These are phyloP conservation scores for Amanita thiersii DNA, from an alignment of 768 basidiomycete species.

Conservation along the genomic window DNA sequence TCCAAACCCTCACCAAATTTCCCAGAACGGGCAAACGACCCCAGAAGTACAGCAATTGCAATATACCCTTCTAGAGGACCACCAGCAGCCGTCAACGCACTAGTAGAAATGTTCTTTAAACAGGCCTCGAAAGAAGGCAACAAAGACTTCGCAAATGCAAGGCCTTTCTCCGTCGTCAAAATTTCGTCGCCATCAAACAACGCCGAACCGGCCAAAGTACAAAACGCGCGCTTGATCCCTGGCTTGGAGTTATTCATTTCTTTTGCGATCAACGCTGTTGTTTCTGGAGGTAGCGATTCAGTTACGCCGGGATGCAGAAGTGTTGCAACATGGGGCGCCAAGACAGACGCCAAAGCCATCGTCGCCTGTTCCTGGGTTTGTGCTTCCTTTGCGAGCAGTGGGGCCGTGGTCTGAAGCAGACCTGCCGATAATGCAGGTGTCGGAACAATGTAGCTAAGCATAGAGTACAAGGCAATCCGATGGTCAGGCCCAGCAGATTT, in stretches of 20 bases:
- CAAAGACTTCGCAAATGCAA: constrained; percentile 45
- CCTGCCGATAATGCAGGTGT: constrained; percentile 29
- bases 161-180: constrained; percentile 32
- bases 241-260: constrained; percentile 70
- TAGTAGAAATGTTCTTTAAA: constrained; percentile 56
- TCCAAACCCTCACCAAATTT: constrained; percentile 55
- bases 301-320: constrained; percentile 30
- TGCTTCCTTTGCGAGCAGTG: constrained; percentile 56
- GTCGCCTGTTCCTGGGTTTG: constrained; percentile 57
- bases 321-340: constrained; percentile 52
- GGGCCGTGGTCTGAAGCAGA: constrained; percentile 36
- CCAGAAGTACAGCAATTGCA: constrained; percentile 58
- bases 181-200: constrained; percentile 41
- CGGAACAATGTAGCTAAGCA: constrained; percentile 52
- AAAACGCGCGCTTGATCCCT: constrained; percentile 48
- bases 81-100: constrained; percentile 47
- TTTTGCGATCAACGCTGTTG: constrained; percentile 46
- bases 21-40: constrained; percentile 42
- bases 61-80: constrained; percentile 86
- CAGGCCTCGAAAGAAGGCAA: constrained; percentile 59
- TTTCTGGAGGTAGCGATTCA: constrained; percentile 33
- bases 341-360: constrained; percentile 40
- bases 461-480: constrained; percentile 69
- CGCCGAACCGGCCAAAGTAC: constrained; percentile 48
- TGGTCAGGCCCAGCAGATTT: constrained; percentile 89